Conservation (phyloP, 169 alveolate species). For the Plasmodium coatneyi region DNA sequence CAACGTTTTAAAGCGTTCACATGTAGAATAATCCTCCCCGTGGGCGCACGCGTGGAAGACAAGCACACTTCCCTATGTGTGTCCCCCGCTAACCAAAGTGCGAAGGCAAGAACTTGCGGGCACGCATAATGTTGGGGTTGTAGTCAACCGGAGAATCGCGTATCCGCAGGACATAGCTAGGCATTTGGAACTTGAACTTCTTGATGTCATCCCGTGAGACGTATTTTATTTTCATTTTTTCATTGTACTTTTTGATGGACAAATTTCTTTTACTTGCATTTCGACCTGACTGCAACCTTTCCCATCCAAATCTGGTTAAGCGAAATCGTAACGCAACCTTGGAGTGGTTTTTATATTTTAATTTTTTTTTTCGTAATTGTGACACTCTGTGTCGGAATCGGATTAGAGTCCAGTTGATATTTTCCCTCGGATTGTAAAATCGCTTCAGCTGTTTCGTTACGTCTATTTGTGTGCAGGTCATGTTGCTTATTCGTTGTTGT, state of each 20-base stretch:
- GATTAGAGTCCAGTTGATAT: conserved; percentile 80
- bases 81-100: conserved; percentile 74
- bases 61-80: not conserved
- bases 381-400: conserved; percentile 78
- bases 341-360: conserved; percentile 82
- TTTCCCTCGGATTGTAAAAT: conserved; percentile 46
- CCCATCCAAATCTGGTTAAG: conserved; percentile 87
- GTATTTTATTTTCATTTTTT: conserved; percentile 82
- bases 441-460: not conserved
- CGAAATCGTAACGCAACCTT: conserved; percentile 83
- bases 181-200: conserved; percentile 82
- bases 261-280: conserved; percentile 78
- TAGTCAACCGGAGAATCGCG: conserved; percentile 83
- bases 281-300: conserved; percentile 81
- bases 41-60: not conserved
- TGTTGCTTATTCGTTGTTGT: not conserved
- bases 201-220: conserved; percentile 82
- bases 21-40: not conserved
- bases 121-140: conserved; percentile 82
- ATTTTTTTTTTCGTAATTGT: conserved; percentile 78
- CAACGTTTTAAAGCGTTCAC: conserved; percentile 1
- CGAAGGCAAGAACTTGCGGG: conserved; percentile 74
- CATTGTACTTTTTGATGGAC: conserved; percentile 76
- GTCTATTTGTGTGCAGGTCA: not conserved
- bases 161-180: conserved; percentile 80